Evolutionary conservation across 805 yeast species (phyloP).

Genomic region (Helenozyma rhizophorensis): DNA sequence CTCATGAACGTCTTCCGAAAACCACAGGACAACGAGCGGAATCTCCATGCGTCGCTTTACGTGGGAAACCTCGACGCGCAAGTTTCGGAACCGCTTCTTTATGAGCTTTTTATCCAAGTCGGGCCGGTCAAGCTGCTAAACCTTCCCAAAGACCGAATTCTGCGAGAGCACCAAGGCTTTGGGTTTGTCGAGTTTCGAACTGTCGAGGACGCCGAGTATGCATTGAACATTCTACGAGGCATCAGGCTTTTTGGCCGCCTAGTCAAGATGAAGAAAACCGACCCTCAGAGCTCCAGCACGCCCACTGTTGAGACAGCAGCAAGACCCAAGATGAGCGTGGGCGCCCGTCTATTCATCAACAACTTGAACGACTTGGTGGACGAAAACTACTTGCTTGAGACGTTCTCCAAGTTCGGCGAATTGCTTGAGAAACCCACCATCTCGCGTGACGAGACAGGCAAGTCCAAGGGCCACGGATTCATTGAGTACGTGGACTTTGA

Average conservation of each 20-base stretch:
- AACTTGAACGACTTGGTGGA: conserved; percentile 66
- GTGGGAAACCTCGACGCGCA: conserved; percentile 79
- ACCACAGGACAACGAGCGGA: conserved; percentile 43
- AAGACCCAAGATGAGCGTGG: conserved; percentile 25
- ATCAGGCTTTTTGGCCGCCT: conserved; percentile 57
- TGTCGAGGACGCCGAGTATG: conserved; percentile 66
- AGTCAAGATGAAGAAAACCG: conserved; percentile 54
- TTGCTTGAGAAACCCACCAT: conserved; percentile 49
- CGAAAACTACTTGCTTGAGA: conserved; percentile 47
- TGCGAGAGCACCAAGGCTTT: conserved; percentile 73
- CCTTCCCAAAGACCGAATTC: conserved; percentile 75
- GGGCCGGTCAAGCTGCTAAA: conserved; percentile 70
- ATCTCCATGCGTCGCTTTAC: conserved; percentile 63
- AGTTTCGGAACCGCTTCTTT: conserved; percentile 66
- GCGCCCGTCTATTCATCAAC: conserved; percentile 52
- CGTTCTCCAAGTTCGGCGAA: conserved; percentile 68
- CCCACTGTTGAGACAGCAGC: conserved; percentile 1
- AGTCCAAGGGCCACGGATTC: conserved; percentile 62
- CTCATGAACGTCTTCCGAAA: conserved; percentile 33
- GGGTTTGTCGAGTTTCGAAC: conserved; percentile 76
- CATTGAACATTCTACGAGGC: conserved; percentile 55
- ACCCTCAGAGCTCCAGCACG: conserved; percentile 12
- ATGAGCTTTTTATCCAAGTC: conserved; percentile 80
- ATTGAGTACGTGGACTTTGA: conserved; percentile 61
- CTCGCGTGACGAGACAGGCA: conserved; percentile 45